Percentiles rank a stretch among this genome's conserved stretches.
phyloP scores from a whole-genome alignment of 495 filamentous ascomycete species.

The Annulohypoxylon stygium region DNA sequence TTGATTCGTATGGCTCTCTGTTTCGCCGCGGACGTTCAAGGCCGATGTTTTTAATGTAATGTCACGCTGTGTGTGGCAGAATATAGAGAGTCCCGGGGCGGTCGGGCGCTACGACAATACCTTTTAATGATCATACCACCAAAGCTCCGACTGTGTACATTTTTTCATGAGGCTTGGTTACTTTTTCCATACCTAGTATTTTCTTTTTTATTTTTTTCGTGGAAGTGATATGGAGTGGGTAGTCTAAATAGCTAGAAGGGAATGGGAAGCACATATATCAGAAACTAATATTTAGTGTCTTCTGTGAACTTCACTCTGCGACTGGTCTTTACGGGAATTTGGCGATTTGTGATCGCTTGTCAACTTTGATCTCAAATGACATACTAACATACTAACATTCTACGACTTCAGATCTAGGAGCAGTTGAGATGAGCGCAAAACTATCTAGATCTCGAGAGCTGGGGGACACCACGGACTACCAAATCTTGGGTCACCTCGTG shows the following conservation, averaged over 20 bases:
- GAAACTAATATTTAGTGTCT: conserved; percentile 25
- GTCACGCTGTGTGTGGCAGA: conserved; percentile 48
- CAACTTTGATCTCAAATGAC: background rate
- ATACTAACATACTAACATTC: background rate
- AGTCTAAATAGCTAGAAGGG: conserved; percentile 44
- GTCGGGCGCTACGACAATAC: conserved; percentile 45
- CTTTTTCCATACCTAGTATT: conserved; percentile 21
- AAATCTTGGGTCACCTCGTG: conserved; percentile 14
- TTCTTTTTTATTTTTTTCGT: conserved; percentile 29
- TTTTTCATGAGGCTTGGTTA: conserved; percentile 42
- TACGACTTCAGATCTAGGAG: background rate
- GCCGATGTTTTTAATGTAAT: conserved; percentile 33
- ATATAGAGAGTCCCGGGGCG: conserved; percentile 32
- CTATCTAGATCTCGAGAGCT: background rate
- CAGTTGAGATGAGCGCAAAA: background rate
- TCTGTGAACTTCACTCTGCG: conserved; percentile 1
- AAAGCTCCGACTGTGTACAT: conserved; percentile 43
- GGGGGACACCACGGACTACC: conserved; percentile 4
- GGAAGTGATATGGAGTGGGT: conserved; percentile 43
- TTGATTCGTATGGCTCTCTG: conserved; percentile 43
- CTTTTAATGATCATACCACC: conserved; percentile 45
- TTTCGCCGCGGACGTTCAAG: conserved; percentile 16
- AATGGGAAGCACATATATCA: conserved; percentile 46
- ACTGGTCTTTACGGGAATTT: background rate
- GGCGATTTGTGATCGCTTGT: background rate